These are phyloP conservation scores for Didymella arachidicola DNA, from an alignment of 2,329 filamentous ascomycete species.

Conservation along the genomic window DNA sequence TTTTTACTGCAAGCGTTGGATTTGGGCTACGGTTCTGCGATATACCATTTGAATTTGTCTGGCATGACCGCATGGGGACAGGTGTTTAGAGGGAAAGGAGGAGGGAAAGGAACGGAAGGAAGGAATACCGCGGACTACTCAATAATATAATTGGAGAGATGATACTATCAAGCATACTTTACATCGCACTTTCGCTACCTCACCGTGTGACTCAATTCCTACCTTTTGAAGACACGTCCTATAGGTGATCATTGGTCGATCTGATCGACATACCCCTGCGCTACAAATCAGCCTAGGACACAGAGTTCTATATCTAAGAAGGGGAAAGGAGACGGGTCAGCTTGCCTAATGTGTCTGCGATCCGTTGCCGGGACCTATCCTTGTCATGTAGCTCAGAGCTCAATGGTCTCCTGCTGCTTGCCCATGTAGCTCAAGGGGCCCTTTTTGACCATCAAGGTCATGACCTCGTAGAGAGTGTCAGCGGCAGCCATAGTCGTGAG, in stretches of 20 bases:
- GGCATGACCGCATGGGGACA: conserved; percentile 3
- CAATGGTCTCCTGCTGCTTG: conserved; percentile 36
- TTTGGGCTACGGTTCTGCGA: conserved; percentile 22
- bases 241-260: neutral
- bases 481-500: conserved; percentile 77
- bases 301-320: conserved; percentile 22
- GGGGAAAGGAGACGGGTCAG: conserved; percentile 10
- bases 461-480: conserved; percentile 76
- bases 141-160: conserved; percentile 19
- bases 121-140: conserved; percentile 13
- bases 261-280: conserved; percentile 13
- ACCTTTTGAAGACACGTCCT: conserved; percentile 3
- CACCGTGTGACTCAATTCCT: conserved; percentile 8
- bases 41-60: conserved; percentile 25
- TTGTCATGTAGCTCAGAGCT: conserved; percentile 30
- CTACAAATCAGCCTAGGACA: conserved; percentile 25
- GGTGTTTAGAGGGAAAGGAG: conserved; percentile 3
- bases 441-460: conserved; percentile 83
- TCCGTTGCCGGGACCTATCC: neutral
- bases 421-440: conserved; percentile 68
- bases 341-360: conserved; percentile 14
- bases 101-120: neutral
- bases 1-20: conserved; percentile 20
- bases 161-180: conserved; percentile 20
- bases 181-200: neutral